Base-by-base conservation (phyloP, 371 early-diverging fungal genomes). In the Mucor sp. region DNA sequence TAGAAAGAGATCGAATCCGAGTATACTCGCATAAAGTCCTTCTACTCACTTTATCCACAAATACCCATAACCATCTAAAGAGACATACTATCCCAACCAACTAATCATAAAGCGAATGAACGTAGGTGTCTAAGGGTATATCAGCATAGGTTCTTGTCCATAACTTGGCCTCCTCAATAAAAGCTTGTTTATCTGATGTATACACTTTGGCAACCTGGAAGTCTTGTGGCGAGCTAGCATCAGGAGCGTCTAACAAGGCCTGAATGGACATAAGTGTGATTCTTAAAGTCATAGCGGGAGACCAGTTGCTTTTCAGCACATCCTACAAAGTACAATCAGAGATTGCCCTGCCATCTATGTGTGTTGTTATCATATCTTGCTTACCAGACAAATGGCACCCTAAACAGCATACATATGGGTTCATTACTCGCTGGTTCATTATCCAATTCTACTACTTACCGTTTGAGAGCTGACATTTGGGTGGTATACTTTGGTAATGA, bases 381-480 rank as follows among this genome's bases (percentile, higher is more conserved):
- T 69, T 75, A 75, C 75, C 58, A 85, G 63, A 48, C 87, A 86
- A 41, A 86, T 86, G 6, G 74, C 85, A 5, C 83, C 84, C 83
- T 83, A 69, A 0, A 53, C 27, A 27, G 14, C 15, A 53, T 27
- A 53, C 14, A 6, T 4, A 48, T 28, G 33, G 6, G n/a, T 37
- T 8, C 33, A 15, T 19, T 19, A 47, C n/a, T n/a, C n/a, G n/a
- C n/a, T n/a, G n/a, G n/a, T n/a, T n/a, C n/a, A n/a, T n/a, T n/a
- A n/a, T n/a, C n/a, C n/a, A n/a, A n/a, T n/a, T n/a, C n/a, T n/a
- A n/a, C 7, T 43, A 60, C 74, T 71, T 68, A 85, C 85, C n/a
- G 86, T 85, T 68, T 84, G 83, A 0, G 86, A 85, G 56, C 83
- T 82, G 56, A 85, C 64, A 60, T 85, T 85, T 0, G 87, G 85